These are phyloP conservation scores for Ceratocystis papillata DNA, from an alignment of 2,329 filamentous ascomycete genomes.

Conservation along the genomic window DNA sequence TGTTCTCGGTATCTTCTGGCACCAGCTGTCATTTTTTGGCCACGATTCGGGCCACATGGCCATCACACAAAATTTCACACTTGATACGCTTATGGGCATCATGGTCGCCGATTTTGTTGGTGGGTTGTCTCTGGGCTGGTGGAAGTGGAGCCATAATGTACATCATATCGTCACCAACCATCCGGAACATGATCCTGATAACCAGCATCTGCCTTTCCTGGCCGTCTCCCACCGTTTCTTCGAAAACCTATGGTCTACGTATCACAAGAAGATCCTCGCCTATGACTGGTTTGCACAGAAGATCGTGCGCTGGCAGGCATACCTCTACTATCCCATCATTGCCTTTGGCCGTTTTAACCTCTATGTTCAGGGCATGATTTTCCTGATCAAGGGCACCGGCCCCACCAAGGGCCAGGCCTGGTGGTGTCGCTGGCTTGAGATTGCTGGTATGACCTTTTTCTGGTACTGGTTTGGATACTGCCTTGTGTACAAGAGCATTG, in stretches of 20 bases:
- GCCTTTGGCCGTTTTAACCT: slow-evolving; percentile 78
- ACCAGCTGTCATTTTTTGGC: slow-evolving; percentile 85
- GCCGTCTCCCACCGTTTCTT: slow-evolving; percentile 76
- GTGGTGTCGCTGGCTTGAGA: slow-evolving; percentile 76
- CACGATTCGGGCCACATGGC: slow-evolving; percentile 97
- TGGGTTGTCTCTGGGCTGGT: slow-evolving; percentile 87
- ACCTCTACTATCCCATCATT: slow-evolving; percentile 73
- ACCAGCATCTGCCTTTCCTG: slow-evolving; percentile 82
- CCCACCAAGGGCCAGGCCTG: slow-evolving; percentile 65
- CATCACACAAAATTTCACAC: slow-evolving; percentile 80
- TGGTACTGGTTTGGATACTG: slow-evolving; percentile 80
- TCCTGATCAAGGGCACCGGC: slow-evolving; percentile 58
- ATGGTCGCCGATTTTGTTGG: slow-evolving; percentile 82
- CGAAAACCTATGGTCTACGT: slow-evolving; percentile 61
- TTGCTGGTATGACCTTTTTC: slow-evolving; percentile 66
- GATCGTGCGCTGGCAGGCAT: slow-evolving; percentile 63
- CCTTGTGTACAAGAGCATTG: slow-evolving; percentile 63
- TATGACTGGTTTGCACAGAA: slow-evolving; percentile 66
- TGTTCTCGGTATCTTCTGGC: slow-evolving; percentile 78
- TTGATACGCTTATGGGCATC: slow-evolving; percentile 78
- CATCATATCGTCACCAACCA: slow-evolving; percentile 95
- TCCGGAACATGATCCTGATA: slow-evolving; percentile 91
- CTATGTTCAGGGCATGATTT: slow-evolving; percentile 70
- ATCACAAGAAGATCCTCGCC: slow-evolving; percentile 69
- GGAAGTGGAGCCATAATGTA: slow-evolving; percentile 93